Evolutionary conservation across 495 filamentous ascomycete genomes (phyloP), one percentile per base, ranked within the genome.

Genomic region (Oidiodendron maius): DNA sequence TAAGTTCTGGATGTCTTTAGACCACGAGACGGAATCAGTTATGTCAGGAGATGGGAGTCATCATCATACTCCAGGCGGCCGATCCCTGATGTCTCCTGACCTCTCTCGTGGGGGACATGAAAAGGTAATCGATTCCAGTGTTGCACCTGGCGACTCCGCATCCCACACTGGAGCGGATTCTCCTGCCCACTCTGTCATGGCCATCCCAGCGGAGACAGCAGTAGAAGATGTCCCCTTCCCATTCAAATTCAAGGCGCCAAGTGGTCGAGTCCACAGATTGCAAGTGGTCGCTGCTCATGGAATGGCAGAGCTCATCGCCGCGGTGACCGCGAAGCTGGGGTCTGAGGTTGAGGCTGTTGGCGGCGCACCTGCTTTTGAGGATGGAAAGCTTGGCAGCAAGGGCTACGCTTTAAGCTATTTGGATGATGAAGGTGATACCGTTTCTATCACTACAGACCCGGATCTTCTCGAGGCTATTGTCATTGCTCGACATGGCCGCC

Each of bases 201-300:
- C 75, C 28, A 69, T 74, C 1, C 71, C 74, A 2, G 63, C 53
- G 8, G 74, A 76, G 21, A 56, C 71, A 8, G 60, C 78, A 17
- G 68, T 75, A 0, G 81, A 84, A 60, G 86, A 89, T 45, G 62
- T 72, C 10, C 87, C 93, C 0, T 99, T 97, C 69, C 79, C 91
- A 20, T 97, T 99, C 81, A 99, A 99, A 65, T 99, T 99, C 78
- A 97, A 99, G 71, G 91, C 93, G 3, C 93, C 94, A 13, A 93
- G 88, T 63, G 93, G 94, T 35, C 86, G 93, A 34, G 90, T 97
- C 21, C 94, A 97, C 66, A 81, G 94, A 32, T 72, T 97, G 8
- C 93, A 96, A 60, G 83, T 96, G 4, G 68, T 82, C 51, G 83
- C 89, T 10, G 76, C 84, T 34, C 78, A 84, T 39, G 93, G 93